These are phyloP conservation scores for Acer campestre DNA, from an alignment of 345 rosid genomes.

Conservation along the genomic window DNA sequence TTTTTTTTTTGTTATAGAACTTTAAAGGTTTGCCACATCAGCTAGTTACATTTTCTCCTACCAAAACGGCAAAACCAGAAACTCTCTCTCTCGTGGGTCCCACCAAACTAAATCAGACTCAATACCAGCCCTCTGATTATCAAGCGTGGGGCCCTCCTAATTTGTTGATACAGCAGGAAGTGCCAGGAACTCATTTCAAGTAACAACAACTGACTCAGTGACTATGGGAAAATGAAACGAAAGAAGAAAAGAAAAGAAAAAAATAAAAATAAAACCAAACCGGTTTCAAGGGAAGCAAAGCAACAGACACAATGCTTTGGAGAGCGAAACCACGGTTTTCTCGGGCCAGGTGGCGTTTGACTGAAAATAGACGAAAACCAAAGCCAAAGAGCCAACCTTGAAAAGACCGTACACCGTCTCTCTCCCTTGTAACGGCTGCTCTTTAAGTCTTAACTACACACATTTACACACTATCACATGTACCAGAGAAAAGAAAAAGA, in stretches of 20 bases:
- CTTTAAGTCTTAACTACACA: not conserved
- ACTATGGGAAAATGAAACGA: constrained; percentile 2
- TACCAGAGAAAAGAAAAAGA: not conserved
- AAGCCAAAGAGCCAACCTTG: constrained; percentile 30
- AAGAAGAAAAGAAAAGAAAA: not conserved
- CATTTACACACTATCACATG: not conserved
- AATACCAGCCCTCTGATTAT: not conserved
- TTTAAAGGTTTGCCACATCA: not conserved
- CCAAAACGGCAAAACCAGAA: not conserved
- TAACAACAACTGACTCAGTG: constrained; percentile 7
- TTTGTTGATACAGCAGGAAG: not conserved
- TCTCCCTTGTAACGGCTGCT: constrained; percentile 20
- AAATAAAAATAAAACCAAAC: not conserved
- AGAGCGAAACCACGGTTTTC: constrained; percentile 76
- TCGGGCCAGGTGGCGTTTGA: constrained; percentile 78
- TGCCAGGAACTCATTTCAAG: not conserved
- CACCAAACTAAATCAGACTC: not conserved
- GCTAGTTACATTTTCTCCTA: not conserved
- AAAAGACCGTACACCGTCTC: constrained; percentile 15
- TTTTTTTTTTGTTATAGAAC: too few species aligned
- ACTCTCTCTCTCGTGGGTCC: not conserved
- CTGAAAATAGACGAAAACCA: constrained; percentile 42
- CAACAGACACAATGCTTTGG: constrained; percentile 44
- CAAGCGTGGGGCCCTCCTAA: not conserved
- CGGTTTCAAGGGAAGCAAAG: not conserved